Percentiles rank a stretch among this genome's conserved stretches.
Conservation (phyloP, 2,329 filamentous ascomycete species). For the Pseudomassariella vexata region DNA sequence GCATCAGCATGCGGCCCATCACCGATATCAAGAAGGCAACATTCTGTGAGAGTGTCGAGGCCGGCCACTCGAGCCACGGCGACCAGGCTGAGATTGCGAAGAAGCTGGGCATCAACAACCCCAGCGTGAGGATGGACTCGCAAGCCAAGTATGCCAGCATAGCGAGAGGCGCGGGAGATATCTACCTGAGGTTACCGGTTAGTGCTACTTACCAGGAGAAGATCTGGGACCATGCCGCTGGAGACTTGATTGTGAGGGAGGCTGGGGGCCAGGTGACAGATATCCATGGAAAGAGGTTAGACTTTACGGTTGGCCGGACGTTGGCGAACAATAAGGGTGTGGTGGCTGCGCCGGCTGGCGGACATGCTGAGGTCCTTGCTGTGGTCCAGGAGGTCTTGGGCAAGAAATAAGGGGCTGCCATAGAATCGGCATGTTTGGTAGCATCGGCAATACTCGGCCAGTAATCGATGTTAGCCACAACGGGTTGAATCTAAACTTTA, state of each 20-base stretch:
- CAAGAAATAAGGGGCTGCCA: conserved; percentile 33
- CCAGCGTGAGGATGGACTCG: conserved; percentile 93
- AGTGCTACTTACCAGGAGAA: conserved; percentile 92
- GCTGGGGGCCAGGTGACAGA: conserved; percentile 91
- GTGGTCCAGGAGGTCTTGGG: conserved; percentile 76
- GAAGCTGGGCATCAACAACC: conserved; percentile 78
- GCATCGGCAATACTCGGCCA: too few relatives aligned
- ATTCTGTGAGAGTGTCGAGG: conserved; percentile 96
- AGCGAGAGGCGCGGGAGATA: conserved; percentile 85
- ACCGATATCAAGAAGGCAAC: conserved; percentile 71
- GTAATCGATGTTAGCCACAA: too few relatives aligned
- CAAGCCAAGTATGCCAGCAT: conserved; percentile 98
- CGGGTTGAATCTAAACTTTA: too few relatives aligned
- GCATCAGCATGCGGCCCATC: conserved; percentile 76
- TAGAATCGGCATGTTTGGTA: too few relatives aligned
- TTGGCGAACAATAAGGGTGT: conserved; percentile 89
- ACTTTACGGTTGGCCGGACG: conserved; percentile 83
- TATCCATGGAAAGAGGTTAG: conserved; percentile 73
- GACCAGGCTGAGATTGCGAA: conserved; percentile 81
- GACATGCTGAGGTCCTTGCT: conserved; percentile 71
- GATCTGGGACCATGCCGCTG: conserved; percentile 98
- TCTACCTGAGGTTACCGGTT: conserved; percentile 86
- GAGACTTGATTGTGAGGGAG: conserved; percentile 89
- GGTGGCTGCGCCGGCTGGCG: conserved; percentile 72
- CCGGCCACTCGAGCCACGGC: conserved; percentile 82